Percentiles rank a stretch among this genome's conserved stretches.
Conservation (phyloP, 257 asterid genomes). For the Echium plantagineum region DNA sequence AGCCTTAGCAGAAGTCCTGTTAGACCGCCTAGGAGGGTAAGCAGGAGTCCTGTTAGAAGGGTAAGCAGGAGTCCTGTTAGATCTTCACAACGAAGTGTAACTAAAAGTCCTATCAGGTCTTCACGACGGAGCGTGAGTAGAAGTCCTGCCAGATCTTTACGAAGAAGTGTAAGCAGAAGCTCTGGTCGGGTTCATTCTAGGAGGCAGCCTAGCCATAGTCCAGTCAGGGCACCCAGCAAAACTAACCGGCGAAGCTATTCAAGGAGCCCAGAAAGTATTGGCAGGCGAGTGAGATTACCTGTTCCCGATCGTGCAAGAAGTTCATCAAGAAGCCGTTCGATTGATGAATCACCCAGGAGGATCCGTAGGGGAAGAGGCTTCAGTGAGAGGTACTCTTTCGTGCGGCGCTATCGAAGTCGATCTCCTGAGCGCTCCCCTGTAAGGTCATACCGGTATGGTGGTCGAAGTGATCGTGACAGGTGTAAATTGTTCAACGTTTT, state of each 20-base stretch:
- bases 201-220: constrained; percentile 57
- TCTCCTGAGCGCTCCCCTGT: constrained; percentile 81
- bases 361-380: constrained; percentile 93
- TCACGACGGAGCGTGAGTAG: constrained; percentile 44
- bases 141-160: constrained; percentile 21
- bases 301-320: constrained; percentile 56
- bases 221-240: constrained; percentile 55
- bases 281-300: constrained; percentile 69
- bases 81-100: constrained; percentile 8
- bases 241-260: constrained; percentile 50
- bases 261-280: constrained; percentile 50
- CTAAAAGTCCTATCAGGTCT: constrained; percentile 39
- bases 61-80: constrained; percentile 28
- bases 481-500: constrained; percentile 3
- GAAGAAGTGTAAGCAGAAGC: constrained; percentile 76
- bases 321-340: constrained; percentile 81
- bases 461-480: constrained; percentile 70
- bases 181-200: constrained; percentile 54
- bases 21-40: constrained; percentile 33
- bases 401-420: constrained; percentile 77
- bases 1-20: constrained; percentile 32
- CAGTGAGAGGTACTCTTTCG: constrained; percentile 75
- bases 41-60: constrained; percentile 46
- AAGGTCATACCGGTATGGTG: constrained; percentile 72
- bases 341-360: constrained; percentile 79